Base-by-base conservation (phyloP, 2,329 filamentous ascomycete species). In the Colletotrichum ledebouriae region DNA sequence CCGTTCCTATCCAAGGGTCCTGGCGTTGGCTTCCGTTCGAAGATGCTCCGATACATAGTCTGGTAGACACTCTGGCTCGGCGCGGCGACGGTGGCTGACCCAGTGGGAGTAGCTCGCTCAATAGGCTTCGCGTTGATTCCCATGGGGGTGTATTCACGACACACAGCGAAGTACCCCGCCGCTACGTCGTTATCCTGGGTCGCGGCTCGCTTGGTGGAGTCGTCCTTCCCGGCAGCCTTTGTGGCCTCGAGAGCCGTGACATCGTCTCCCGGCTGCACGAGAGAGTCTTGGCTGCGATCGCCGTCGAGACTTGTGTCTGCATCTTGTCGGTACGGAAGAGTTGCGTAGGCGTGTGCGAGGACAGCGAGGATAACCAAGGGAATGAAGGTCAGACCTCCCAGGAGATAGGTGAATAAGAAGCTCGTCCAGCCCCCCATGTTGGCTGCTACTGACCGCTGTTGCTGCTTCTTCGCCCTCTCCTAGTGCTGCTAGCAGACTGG, bases 11-110 rank as follows among this genome's bases (percentile, higher is more conserved):
- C 86, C 63, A 87, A 72, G 2, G 85, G 83, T 1, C 80, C 79
- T 2, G 81, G 73, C 9, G 75, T 73, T 41, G 81, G 84, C 75
- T 91, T 94, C 75, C 95, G 88, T 74, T 97, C 94, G 77, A 99
- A 98, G 70, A 99, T 91, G 78, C 92, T 97, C 77, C 94, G 86
- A 81, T 99, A 99, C 94, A 99, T 98, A 78, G 92, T 92, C 85
- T 98, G 96, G 79, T 98, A 98, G 42, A 99, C 95, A 78, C 95
- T 98, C 64, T 92, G 94, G 75, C 94, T 97, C 64, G 94, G 92
- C 47, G 92, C 85, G 39, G 91, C 89, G 50, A 96, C 89, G 15
- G 92, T 91, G 59, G 87, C 80, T 64, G 92, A 90, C 17, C 93
- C 94, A 12, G 93, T 88, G 6, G 94, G 93, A 0, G 93, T 95